phyloP scores from a whole-genome alignment of 768 basidiomycete species.

The Tylopilus plumbeoviolaceoides region DNA sequence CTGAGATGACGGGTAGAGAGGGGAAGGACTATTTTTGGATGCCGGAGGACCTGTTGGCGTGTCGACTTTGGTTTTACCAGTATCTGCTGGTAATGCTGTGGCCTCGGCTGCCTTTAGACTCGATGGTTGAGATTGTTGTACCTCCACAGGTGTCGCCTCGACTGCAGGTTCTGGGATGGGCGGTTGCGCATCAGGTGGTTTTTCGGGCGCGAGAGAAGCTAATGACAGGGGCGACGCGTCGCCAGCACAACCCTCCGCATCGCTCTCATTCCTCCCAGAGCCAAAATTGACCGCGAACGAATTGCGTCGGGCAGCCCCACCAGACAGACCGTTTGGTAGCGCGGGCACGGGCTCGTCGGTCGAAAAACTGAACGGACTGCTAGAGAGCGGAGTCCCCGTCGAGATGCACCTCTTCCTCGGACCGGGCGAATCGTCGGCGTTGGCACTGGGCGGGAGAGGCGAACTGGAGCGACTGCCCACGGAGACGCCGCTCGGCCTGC shows the following conservation, averaged over 20 bases:
- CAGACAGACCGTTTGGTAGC: conserved; percentile 15
- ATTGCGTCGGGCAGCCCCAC: conserved; percentile 21
- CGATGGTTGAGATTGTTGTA: conserved; percentile 1
- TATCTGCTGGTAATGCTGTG: neutral
- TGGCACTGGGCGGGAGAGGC: conserved; percentile 2
- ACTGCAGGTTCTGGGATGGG: neutral
- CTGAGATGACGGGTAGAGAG: conserved; percentile 3
- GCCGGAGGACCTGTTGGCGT: neutral
- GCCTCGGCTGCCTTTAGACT: neutral
- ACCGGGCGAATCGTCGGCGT: conserved; percentile 12
- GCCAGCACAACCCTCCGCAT: neutral
- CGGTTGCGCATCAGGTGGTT: conserved; percentile 5
- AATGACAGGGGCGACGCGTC: conserved; percentile 5
- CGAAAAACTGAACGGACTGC: conserved; percentile 3
- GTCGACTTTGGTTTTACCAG: neutral
- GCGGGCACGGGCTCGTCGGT: conserved; percentile 24
- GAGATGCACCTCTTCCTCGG: conserved; percentile 31
- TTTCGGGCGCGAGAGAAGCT: conserved; percentile 6
- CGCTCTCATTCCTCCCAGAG: conserved; percentile 16
- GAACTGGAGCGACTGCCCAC: conserved; percentile 16
- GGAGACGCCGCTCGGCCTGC: conserved; percentile 19
- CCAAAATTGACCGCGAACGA: conserved; percentile 27
- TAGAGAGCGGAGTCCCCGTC: conserved; percentile 22
- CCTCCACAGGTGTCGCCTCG: neutral
- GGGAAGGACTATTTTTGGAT: neutral